Evolutionary conservation across 2,329 filamentous ascomycete species (phyloP), one percentile per base, ranked within the genome.

Genomic region (Zymoseptoria crescenta): DNA sequence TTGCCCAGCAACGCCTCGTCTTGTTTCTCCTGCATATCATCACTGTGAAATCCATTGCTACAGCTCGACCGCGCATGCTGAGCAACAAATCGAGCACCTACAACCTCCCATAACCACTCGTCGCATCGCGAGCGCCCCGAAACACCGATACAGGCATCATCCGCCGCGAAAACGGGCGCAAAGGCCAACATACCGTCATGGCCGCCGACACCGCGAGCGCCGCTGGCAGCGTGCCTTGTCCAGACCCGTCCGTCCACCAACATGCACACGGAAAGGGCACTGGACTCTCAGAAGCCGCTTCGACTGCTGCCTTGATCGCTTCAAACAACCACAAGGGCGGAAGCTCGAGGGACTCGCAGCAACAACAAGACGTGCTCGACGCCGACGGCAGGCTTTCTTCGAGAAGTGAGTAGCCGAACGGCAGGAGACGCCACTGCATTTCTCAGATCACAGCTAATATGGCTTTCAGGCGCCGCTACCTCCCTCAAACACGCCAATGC

Each of bases 401-500:
- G 54, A 80, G 80, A 63, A 79, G 83, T 84, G 71, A 69, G 79
- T 74, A 20, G 57, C 52, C 49, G n/a, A 24, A 53, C 20, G 8
- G 54, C n/a, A 19, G 56, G 28, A 56, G 41, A 45, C 19, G 35
- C 13, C 35, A 4, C 1, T 41, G 35, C 35, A 41, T 45, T 13
- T 45, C 35, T 16, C 51, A 53, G 27, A 54, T 54, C 59, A 56
- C 21, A 52, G 5, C 10, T 21, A 28, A 49, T 48, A 49, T 28
- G 28, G 19, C 21, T 49, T 19, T n/a, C 62, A 85, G 83, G 83
- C 65, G 83, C 83, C 56, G 82, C 83, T 20, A 74, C 81, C 54
- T 84, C 81, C 56, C 77, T 91, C 60, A 87, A 85, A 72, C 88
- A 91, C 77, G 88, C 88, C 60, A 81, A 83, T 68, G 83, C 88